Evolutionary conservation across 441 rosid genomes (phyloP), one percentile per base, ranked within the genome.

Genomic region (Sinapis alba): DNA sequence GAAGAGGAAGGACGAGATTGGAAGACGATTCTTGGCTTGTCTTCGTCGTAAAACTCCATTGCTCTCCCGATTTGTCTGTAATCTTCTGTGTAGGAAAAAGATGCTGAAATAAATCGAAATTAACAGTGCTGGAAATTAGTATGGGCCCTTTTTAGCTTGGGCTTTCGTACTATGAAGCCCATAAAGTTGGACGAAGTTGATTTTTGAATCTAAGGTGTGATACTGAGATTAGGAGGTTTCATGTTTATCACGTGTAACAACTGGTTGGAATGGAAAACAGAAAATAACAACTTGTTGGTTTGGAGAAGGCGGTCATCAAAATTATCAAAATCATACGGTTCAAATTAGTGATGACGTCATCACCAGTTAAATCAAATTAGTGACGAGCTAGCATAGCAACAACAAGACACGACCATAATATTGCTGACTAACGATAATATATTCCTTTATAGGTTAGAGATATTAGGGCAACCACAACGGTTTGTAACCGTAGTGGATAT

Each of bases 31-130:
- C 91, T 84, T 10, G 97, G 96, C 65, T 90, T 86, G 77, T 92
- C 98, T 74, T 92, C 99, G 78, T 94, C 99, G 57, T 80, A 63
- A 68, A 90, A 94, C 87, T 94, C 99, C 98, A 94, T 94, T 16
- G 43, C 13, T 5, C 19, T 63, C 19, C 36, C 28, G 65, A 12
- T 11, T 27, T 9, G 6, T 20, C n/a, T 3, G 23, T 61, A 62
- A 36, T 10, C 47, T 45, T n/a, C 32, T 27, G 43, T 28, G 34
- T 45, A n/a, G 43, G n/a, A n/a, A n/a, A n/a, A 58, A 32, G 59
- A 61, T 41, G 43, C 28, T 23, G 51, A 72, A 21, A 21, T 12
- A 50, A 23, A 71, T 7, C 45, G 3, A 23, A 23, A 23, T 23
- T 23, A 23, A 23, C 26, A 23, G 6, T 32, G 38, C 41, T 34